Evolutionary conservation across 176 grass and related monocot species (phyloP).

Genomic region (Secale cereale): DNA sequence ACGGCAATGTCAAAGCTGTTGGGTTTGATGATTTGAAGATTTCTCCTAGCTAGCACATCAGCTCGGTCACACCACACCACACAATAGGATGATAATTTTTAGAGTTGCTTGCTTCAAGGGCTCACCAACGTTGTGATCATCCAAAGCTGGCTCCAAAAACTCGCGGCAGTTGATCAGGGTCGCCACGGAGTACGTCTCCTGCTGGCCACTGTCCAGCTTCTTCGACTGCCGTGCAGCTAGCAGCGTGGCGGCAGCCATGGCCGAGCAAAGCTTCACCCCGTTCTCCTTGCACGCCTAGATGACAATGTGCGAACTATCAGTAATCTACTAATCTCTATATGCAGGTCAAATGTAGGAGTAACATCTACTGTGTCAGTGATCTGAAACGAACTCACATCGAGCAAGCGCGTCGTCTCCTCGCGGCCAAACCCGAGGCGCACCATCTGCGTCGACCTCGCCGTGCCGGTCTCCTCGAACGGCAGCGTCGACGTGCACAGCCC

Average conservation of each 20-base stretch:
- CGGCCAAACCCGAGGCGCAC: constrained; percentile 45
- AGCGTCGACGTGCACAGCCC: constrained; percentile 69
- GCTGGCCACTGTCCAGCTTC: constrained; percentile 34
- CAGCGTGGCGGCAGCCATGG: constrained; percentile 67
- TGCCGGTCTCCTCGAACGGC: constrained; percentile 52
- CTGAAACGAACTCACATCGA: constrained; percentile 44
- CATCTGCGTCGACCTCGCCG: constrained; percentile 52
- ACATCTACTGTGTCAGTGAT: too few relatives aligned
- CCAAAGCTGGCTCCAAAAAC: constrained; percentile 58
- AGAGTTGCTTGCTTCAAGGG: background rate
- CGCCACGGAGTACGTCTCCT: constrained; percentile 58
- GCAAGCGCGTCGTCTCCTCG: constrained; percentile 60
- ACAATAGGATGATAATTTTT: too few relatives aligned
- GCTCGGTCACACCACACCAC: background rate
- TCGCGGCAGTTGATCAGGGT: constrained; percentile 75
- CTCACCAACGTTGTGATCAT: constrained; percentile 65
- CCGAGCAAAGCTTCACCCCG: constrained; percentile 64
- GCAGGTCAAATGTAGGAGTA: background rate
- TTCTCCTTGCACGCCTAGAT: constrained; percentile 76
- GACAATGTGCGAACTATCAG: background rate
- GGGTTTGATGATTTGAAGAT: too few relatives aligned
- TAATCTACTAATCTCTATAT: background rate
- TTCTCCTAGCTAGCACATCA: too few relatives aligned
- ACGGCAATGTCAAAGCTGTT: too few relatives aligned
- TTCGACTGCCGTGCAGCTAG: constrained; percentile 57